These are phyloP conservation scores for Rhizopus delemar DNA, from an alignment of 371 early-diverging fungal species.

Conservation along the genomic window DNA sequence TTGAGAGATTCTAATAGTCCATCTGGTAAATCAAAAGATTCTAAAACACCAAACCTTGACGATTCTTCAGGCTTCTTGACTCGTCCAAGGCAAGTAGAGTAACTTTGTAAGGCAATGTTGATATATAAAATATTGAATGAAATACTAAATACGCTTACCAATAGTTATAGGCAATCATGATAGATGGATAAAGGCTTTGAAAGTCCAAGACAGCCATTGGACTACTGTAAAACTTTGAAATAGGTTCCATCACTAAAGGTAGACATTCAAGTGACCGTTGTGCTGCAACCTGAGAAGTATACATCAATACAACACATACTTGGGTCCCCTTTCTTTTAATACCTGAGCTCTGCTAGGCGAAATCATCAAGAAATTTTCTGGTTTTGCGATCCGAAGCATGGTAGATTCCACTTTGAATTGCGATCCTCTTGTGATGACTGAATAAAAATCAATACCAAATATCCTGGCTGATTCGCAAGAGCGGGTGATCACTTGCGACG, in stretches of 20 bases:
- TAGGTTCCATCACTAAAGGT: constrained; percentile 89
- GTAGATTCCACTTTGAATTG: constrained; percentile 90
- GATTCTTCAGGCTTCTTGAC: constrained; percentile 40
- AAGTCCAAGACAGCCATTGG: constrained; percentile 90
- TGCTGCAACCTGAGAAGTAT: constrained; percentile 50
- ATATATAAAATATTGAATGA: neutral
- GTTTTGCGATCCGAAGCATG: constrained; percentile 82
- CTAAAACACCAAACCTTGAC: constrained; percentile 44
- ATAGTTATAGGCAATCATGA: constrained; percentile 94
- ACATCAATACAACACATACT: neutral
- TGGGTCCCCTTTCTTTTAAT: neutral
- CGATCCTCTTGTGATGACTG: constrained; percentile 85
- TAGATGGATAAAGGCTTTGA: constrained; percentile 88
- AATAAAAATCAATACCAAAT: constrained; percentile 85
- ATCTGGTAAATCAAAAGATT: constrained; percentile 14
- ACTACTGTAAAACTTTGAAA: constrained; percentile 74
- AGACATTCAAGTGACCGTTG: constrained; percentile 80
- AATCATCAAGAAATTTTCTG: constrained; percentile 69
- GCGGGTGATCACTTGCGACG: constrained; percentile 66
- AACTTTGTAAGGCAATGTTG: constrained; percentile 44
- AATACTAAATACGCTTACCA: constrained; percentile 51
- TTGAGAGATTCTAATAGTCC: constrained; percentile 52
- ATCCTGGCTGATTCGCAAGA: constrained; percentile 86
- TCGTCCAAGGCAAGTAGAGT: constrained; percentile 83
- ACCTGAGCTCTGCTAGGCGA: constrained; percentile 72